A percentile compares a stretch with the other conserved stretches of the same genome.
Conservation (phyloP, 1,139 yeast species). For the Kodamaea arcana region DNA sequence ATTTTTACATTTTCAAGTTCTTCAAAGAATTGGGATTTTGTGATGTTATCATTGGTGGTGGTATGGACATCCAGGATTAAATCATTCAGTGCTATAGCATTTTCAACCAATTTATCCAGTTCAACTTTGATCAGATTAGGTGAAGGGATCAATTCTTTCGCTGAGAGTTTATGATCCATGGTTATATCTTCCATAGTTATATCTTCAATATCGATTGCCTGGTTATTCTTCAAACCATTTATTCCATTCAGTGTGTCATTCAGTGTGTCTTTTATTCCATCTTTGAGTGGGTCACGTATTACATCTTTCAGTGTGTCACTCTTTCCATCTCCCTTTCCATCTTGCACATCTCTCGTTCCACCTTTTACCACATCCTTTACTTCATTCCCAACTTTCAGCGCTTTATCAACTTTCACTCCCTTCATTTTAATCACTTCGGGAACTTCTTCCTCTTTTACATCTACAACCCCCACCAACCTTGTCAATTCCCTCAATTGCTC, state of each 20-base stretch:
- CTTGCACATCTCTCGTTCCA: too few species aligned
- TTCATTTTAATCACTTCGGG: neutral
- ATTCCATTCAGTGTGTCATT: too few species aligned
- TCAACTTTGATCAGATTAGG: neutral
- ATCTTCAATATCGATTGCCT: neutral
- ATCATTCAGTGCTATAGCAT: neutral
- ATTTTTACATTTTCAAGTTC: neutral
- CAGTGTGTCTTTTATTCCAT: neutral
- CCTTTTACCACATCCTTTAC: too few species aligned
- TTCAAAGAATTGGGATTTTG: neutral
- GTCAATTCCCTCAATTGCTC: constrained; percentile 30
- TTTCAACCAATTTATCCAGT: neutral
- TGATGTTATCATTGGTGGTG: too few species aligned
- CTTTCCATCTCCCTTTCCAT: neutral
- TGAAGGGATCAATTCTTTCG: neutral
- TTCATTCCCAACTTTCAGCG: neutral
- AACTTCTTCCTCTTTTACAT: neutral
- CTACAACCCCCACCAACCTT: constrained; percentile 12
- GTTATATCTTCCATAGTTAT: neutral
- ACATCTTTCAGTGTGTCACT: too few species aligned
- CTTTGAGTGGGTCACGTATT: too few species aligned
- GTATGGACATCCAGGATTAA: neutral
- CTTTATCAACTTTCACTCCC: neutral
- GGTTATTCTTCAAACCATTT: too few species aligned
- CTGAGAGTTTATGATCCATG: neutral